Conservation (phyloP, 768 basidiomycete genomes). For the Kwoniella heveanensis region DNA sequence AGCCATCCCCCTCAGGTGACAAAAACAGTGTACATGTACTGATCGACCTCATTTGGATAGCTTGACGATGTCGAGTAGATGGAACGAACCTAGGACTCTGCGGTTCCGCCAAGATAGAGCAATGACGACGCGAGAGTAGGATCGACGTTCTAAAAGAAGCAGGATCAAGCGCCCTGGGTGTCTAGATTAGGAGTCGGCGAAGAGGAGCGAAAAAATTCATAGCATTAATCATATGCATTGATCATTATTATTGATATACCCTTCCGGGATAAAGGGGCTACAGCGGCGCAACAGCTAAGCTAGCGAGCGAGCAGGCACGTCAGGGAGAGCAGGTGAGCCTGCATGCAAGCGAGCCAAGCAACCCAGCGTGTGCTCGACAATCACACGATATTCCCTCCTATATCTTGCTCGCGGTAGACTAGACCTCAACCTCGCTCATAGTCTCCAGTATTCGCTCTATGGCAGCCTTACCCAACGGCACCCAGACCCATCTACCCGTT, state of each 20-base stretch:
- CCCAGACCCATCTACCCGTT: constrained; percentile 72
- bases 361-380: too few relatives aligned
- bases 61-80: constrained; percentile 32
- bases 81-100: background rate
- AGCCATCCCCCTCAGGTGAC: too few relatives aligned
- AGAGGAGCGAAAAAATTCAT: background rate
- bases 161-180: background rate
- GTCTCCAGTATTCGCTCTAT: constrained; percentile 58
- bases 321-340: too few relatives aligned
- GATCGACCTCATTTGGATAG: background rate
- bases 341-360: too few relatives aligned
- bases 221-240: background rate
- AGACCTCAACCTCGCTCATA: constrained; percentile 43
- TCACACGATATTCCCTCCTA: too few relatives aligned
- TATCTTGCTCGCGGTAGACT: too few relatives aligned
- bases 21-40: background rate
- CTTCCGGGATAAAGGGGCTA: too few relatives aligned
- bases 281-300: too few relatives aligned
- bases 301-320: too few relatives aligned
- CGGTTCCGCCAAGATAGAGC: too few relatives aligned
- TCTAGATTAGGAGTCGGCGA: background rate
- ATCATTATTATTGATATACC: background rate
- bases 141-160: too few relatives aligned
- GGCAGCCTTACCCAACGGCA: constrained; percentile 78
- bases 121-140: too few relatives aligned